A percentile compares a stretch with the other conserved stretches of the same genome.
phyloP scores from a whole-genome alignment of 768 basidiomycete genomes.

The Amanita muscaria region DNA sequence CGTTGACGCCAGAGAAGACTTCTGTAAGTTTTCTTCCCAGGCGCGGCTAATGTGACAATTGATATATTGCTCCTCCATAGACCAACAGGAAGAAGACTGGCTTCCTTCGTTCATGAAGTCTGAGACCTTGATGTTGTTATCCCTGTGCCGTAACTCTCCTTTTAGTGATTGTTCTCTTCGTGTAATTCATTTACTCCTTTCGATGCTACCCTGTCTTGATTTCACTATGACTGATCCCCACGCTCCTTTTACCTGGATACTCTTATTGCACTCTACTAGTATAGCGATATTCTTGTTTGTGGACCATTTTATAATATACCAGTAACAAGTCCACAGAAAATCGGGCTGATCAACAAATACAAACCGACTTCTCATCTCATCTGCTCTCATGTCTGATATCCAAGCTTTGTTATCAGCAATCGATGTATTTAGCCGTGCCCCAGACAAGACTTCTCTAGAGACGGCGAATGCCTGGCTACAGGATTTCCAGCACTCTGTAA shows the following conservation, averaged over 20 bases:
- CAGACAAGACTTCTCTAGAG: conserved; percentile 77
- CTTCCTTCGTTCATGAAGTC: conserved; percentile 45
- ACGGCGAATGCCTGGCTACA: conserved; percentile 92
- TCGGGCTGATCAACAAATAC: conserved; percentile 25
- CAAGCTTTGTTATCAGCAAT: conserved; percentile 69
- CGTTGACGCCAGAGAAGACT: conserved; percentile 90
- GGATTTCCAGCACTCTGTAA: conserved; percentile 99
- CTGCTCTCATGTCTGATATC: conserved; percentile 44
- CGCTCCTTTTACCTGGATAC: conserved; percentile 53
- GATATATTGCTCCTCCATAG: conserved; percentile 22
- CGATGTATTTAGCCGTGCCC: conserved; percentile 70
- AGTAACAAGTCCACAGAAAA: conserved; percentile 17
- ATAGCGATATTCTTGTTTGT: conserved; percentile 34
- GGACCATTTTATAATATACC: conserved; percentile 45
- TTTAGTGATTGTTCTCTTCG: conserved; percentile 21
- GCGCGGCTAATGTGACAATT: conserved; percentile 11
- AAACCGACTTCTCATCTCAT: conserved; percentile 19
- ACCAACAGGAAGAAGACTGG: conserved; percentile 59
- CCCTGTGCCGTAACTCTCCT: conserved; percentile 19
- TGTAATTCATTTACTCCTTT: conserved; percentile 31
- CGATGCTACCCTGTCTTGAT: conserved; percentile 37
- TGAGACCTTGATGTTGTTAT: conserved; percentile 21
- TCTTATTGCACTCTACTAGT: conserved; percentile 43
- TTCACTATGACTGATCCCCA: conserved; percentile 42
- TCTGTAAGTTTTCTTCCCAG: conserved; percentile 43